Percentiles rank a stretch among this genome's conserved stretches.
Conservation (phyloP, 2,329 filamentous ascomycete species). For the Exserohilum rostratum region DNA sequence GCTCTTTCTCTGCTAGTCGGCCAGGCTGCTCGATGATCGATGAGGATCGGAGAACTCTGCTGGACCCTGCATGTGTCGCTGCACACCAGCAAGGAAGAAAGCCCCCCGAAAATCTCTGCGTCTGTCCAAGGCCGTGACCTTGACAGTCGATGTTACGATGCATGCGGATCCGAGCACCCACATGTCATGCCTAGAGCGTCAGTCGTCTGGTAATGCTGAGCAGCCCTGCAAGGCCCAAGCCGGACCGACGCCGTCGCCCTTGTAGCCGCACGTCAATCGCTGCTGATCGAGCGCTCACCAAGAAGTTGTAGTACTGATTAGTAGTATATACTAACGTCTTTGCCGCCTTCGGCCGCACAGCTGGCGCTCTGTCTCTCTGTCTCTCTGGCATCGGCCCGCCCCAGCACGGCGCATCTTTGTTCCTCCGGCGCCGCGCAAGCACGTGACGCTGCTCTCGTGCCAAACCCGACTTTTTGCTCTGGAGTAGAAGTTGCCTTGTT, state of each 20-base stretch:
- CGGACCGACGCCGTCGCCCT: not conserved
- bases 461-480: slow-evolving; percentile 5
- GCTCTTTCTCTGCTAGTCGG: slow-evolving; percentile 9
- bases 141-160: not conserved
- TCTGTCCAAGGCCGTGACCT: not conserved
- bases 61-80: slow-evolving; percentile 17
- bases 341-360: slow-evolving; percentile 7
- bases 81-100: slow-evolving; percentile 3
- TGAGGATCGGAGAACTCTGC: slow-evolving; percentile 4
- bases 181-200: not conserved
- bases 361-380: too few species aligned
- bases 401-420: slow-evolving; percentile 3
- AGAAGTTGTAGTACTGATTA: too few species aligned
- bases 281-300: too few species aligned
- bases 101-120: slow-evolving; percentile 24
- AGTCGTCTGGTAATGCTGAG: not conserved
- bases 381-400: slow-evolving; percentile 5
- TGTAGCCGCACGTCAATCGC: not conserved
- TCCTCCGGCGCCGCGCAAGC: slow-evolving; percentile 17
- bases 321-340: not conserved
- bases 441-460: slow-evolving; percentile 19
- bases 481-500: not conserved
- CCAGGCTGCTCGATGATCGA: not conserved
- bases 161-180: slow-evolving; percentile 7
- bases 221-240: slow-evolving; percentile 3